phyloP scores from a whole-genome alignment of 169 alveolate genomes.

The Eimeria brunetti region DNA sequence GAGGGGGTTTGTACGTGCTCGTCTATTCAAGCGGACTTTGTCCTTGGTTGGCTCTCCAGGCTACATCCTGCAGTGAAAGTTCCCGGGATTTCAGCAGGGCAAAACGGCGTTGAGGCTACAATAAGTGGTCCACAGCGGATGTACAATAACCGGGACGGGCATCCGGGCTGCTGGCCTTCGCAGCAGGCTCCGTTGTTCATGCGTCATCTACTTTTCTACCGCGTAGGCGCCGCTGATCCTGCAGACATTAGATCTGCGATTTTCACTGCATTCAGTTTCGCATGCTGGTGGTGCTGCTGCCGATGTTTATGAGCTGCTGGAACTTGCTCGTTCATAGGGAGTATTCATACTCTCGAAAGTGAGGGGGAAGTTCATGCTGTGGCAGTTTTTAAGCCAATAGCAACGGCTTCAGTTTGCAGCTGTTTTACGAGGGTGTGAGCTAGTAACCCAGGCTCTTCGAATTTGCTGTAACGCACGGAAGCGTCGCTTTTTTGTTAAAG shows the following conservation, averaged over 20 bases:
- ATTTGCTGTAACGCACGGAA: background rate
- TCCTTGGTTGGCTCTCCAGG: constrained; percentile 6
- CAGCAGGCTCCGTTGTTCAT: background rate
- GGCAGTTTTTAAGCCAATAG: background rate
- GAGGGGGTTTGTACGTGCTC: background rate
- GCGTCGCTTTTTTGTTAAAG: background rate
- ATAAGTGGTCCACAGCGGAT: background rate
- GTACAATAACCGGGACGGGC: background rate
- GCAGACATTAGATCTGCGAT: background rate
- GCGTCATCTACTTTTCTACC: background rate
- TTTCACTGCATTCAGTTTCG: background rate
- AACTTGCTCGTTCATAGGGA: background rate
- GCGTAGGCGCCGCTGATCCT: background rate
- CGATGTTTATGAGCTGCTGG: background rate
- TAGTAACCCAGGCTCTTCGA: background rate
- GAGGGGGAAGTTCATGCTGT: background rate
- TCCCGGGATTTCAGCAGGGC: background rate
- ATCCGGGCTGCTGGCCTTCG: background rate
- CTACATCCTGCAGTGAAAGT: background rate
- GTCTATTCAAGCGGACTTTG: background rate
- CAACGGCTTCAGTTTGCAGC: background rate
- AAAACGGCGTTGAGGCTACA: background rate
- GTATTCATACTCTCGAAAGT: background rate
- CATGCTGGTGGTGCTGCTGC: background rate
- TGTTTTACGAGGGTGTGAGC: background rate